Conservation (phyloP, 2,329 filamentous ascomycete genomes). For the Exophiala sp. region DNA sequence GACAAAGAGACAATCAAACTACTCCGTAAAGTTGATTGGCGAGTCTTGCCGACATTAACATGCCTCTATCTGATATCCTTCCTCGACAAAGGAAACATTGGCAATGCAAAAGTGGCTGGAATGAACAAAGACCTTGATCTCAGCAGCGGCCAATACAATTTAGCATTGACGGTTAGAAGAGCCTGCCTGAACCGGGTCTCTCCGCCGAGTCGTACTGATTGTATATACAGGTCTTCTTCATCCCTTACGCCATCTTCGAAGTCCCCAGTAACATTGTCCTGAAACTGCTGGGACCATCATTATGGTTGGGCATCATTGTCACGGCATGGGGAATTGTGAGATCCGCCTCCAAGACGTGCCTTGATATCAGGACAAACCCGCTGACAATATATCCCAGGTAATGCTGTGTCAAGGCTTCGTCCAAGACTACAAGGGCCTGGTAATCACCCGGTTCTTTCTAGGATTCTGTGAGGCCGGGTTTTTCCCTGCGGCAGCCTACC, state of each 20-base stretch:
- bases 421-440: conserved; percentile 37
- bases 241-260: conserved; percentile 30
- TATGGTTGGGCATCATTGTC: conserved; percentile 21
- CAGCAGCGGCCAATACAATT: conserved; percentile 38
- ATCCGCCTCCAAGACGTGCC: no score
- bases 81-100: conserved; percentile 43
- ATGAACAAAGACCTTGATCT: conserved; percentile 41
- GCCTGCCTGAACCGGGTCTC: no score
- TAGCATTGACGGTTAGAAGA: conserved; percentile 20
- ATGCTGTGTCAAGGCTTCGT: conserved; percentile 44
- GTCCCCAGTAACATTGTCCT: conserved; percentile 48
- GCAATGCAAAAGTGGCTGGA: conserved; percentile 43
- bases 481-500: conserved; percentile 51
- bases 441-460: conserved; percentile 44
- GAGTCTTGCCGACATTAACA: conserved; percentile 41
- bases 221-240: conserved; percentile 24
- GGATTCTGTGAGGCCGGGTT: conserved; percentile 44
- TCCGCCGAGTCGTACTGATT: no score
- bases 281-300: conserved; percentile 29
- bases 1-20: conserved; percentile 26
- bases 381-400: no score
- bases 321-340: conserved; percentile 37
- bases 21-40: conserved; percentile 42
- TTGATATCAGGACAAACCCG: no score
- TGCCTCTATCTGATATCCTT: conserved; percentile 38